These are phyloP conservation scores for Oropetium thomaeum DNA, from an alignment of 176 grass and related monocot genomes.

Conservation along the genomic window DNA sequence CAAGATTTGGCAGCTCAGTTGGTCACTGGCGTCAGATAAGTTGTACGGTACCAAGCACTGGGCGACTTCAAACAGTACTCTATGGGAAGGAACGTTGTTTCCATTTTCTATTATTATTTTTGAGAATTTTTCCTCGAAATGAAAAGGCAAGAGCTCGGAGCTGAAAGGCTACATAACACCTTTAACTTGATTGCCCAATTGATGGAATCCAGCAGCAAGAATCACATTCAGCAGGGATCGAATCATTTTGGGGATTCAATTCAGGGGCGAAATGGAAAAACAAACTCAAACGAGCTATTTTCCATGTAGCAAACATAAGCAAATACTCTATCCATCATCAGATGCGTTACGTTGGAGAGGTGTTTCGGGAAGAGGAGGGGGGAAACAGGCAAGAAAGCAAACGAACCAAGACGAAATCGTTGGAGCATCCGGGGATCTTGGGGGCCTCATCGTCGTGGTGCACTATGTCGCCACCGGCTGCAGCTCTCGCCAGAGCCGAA, in stretches of 20 bases:
- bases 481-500: constrained; percentile 38
- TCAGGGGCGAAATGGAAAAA: not conserved
- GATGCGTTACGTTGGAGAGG: not conserved
- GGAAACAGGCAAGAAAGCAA: not conserved
- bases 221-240: not conserved
- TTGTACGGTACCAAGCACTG: too few species aligned
- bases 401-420: constrained; percentile 67
- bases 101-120: not conserved
- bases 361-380: too few species aligned
- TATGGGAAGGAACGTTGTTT: not conserved
- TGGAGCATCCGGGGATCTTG: constrained; percentile 68
- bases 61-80: not conserved
- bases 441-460: constrained; percentile 69
- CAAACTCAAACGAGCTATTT: not conserved
- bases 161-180: not conserved
- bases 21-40: too few species aligned
- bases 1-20: not conserved
- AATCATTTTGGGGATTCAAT: not conserved
- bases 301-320: not conserved
- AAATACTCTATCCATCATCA: not conserved
- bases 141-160: not conserved
- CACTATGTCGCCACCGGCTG: constrained; percentile 67
- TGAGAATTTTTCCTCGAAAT: not conserved
- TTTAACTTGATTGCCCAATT: not conserved
- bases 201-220: not conserved